Base-by-base conservation (phyloP, 164 flowering plant genomes). In the Nelumbo lutea region DNA sequence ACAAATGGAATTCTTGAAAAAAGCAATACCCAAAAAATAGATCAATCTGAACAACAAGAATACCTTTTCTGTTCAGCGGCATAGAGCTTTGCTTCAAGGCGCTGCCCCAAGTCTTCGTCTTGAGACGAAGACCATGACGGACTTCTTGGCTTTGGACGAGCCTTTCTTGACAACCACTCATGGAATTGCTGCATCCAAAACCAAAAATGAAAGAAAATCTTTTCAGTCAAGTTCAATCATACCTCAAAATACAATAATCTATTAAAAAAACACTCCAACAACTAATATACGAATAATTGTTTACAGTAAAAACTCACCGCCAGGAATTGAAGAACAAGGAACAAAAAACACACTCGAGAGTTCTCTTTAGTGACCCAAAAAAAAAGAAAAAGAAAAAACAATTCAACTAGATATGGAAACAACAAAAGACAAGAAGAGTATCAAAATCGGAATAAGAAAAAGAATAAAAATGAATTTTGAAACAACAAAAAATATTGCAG, bases 31-130 rank as follows among this genome's bases (percentile, higher is more conserved):
- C 42, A n/a, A 56, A 64, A 27, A 27, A 27, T 27, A 27, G 27
- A 27, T 27, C 8, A 38, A 43, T 27, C 38, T 0, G 6, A 6
- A 62, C 14, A 11, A 11, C 27, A 39, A 48, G 57, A 1, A 48
- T 67, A 92, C 99, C 99, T 91, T 74, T 96, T 96, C 83, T 87
- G 90, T 74, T 91, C 96, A 72, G 98, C 99, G 62, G 98, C 97
- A 70, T 76, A 86, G 48, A 93, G 98, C 86, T 84, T 93, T 2
- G 97, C 93, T 81, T 88, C 92, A 52, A 96, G 96, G 27, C 99
- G 95, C 80, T 87, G 93, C 62, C 84, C 87, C 48, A 83, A 89
- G 65, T 86, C 91, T 67, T 86, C 93, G 50, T 90, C 96, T 43
- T 77, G 72, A 42, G 88, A 77, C 5, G 90, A 81, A 64, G 84